Conservation (phyloP, 805 yeast genomes). For the Maudiozyma saulgeensis region DNA sequence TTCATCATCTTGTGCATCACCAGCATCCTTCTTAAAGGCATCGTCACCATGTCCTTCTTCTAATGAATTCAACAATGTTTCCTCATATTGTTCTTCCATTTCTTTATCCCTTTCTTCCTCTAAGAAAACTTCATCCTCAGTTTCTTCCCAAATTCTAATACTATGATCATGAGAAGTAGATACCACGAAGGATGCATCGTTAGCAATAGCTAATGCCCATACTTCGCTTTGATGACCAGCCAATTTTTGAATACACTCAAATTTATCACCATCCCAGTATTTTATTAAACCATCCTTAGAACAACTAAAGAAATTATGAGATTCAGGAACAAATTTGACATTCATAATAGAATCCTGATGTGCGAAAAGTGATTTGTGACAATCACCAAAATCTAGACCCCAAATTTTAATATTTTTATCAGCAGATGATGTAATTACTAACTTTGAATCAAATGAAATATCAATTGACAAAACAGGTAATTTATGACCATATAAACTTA, state of each 20-base stretch:
- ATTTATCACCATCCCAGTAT: conserved; percentile 98
- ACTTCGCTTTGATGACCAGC: conserved; percentile 87
- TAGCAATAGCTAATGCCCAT: conserved; percentile 80
- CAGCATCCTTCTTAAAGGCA: conserved; percentile 31
- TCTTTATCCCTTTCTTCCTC: conserved; percentile 97
- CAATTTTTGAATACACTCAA: conserved; percentile 83
- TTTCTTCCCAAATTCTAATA: conserved; percentile 85
- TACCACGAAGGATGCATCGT: conserved; percentile 60
- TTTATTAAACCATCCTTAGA: conserved; percentile 84
- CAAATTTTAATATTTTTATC: conserved; percentile 95
- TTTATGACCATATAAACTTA: conserved; percentile 91
- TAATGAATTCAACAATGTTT: conserved; percentile 61
- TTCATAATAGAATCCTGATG: conserved; percentile 94
- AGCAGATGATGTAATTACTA: conserved; percentile 88
- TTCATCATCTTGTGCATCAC: conserved; percentile 35
- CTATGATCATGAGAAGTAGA: conserved; percentile 90
- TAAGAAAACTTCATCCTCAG: conserved; percentile 89
- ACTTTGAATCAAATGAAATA: conserved; percentile 78
- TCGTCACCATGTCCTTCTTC: conserved; percentile 47
- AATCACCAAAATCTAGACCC: conserved; percentile 99
- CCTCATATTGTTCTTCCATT: conserved; percentile 83
- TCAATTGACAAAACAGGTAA: conserved; percentile 90
- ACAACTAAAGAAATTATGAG: conserved; percentile 82
- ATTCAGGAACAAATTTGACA: conserved; percentile 73
- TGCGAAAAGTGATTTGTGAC: conserved; percentile 93